phyloP scores from a whole-genome alignment of 805 yeast species.

The Candida mattraensis region DNA sequence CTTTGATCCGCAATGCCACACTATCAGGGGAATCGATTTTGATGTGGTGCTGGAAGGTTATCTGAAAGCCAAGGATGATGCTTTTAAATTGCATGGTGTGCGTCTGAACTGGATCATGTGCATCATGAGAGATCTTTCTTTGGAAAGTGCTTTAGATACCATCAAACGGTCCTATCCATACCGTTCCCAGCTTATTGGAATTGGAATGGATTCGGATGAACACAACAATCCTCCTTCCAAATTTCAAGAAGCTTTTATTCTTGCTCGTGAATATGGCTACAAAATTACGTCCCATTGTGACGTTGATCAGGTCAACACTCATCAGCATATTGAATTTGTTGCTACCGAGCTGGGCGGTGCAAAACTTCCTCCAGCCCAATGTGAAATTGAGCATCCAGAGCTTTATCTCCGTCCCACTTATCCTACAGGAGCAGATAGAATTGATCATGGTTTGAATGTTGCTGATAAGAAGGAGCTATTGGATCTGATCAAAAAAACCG shows the following conservation, averaged over 20 bases:
- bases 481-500: constrained; percentile 34
- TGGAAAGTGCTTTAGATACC: constrained; percentile 39
- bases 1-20: constrained; percentile 50
- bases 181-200: constrained; percentile 39
- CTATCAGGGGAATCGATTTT: constrained; percentile 40
- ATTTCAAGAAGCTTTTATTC: constrained; percentile 39
- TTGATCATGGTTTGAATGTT: constrained; percentile 47
- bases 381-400: constrained; percentile 33
- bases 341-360: constrained; percentile 19
- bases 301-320: constrained; percentile 47
- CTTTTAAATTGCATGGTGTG: constrained; percentile 35
- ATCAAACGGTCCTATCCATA: constrained; percentile 34
- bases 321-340: constrained; percentile 34
- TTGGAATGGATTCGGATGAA: constrained; percentile 47
- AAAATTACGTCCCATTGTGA: constrained; percentile 44
- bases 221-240: constrained; percentile 44
- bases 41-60: constrained; percentile 41
- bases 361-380: constrained; percentile 23
- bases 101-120: constrained; percentile 46
- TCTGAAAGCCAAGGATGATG: constrained; percentile 41
- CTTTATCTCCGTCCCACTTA: constrained; percentile 13
- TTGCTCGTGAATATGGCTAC: constrained; percentile 36
- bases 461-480: constrained; percentile 36
- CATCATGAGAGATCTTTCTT: constrained; percentile 44
- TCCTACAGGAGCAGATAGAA: constrained; percentile 36